Conservation (phyloP, 2,329 filamentous ascomycete genomes). For the Aschersonia sp. region DNA sequence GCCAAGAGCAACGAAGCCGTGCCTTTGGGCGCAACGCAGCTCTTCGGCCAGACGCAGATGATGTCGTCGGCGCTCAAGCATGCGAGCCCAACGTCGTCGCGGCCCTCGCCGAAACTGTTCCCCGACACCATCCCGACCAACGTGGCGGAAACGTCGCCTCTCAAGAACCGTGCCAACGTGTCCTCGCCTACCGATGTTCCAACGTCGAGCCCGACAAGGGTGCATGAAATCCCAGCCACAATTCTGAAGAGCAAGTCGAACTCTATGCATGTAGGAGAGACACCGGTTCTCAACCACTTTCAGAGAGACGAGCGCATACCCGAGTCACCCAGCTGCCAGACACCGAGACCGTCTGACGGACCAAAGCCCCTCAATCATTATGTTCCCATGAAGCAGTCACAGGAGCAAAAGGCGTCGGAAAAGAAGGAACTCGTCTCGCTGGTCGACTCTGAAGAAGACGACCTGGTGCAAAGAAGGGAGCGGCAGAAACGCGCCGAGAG, state of each 20-base stretch:
- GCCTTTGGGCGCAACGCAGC: slow-evolving; percentile 28
- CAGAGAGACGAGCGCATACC: slow-evolving; percentile 18
- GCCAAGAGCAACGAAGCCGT: slow-evolving; percentile 17
- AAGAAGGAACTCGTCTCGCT: slow-evolving; percentile 6
- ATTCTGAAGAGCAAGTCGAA: slow-evolving; percentile 8
- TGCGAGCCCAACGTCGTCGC: slow-evolving; percentile 41
- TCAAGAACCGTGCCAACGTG: slow-evolving; percentile 32
- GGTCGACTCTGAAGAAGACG: slow-evolving; percentile 8
- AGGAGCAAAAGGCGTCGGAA: slow-evolving; percentile 20
- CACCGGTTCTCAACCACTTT: slow-evolving; percentile 10
- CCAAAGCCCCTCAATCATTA: slow-evolving; percentile 25
- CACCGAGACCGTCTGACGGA: slow-evolving; percentile 8
- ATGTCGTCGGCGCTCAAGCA: slow-evolving; percentile 33
- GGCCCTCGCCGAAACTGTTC: slow-evolving; percentile 37
- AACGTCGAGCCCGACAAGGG: slow-evolving; percentile 25
- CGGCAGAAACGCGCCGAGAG: slow-evolving; percentile 21
- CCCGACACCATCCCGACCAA: slow-evolving; percentile 32
- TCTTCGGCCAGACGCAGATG: slow-evolving; percentile 41
- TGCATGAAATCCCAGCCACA: slow-evolving; percentile 17
- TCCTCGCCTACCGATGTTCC: slow-evolving; percentile 27
- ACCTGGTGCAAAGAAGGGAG: slow-evolving; percentile 16
- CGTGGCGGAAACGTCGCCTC: slow-evolving; percentile 27
- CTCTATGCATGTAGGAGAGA: slow-evolving; percentile 10
- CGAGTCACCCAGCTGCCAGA: slow-evolving; percentile 18
- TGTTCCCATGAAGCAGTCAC: slow-evolving; percentile 30